These are phyloP conservation scores for Herpetomonas tarakana DNA, from an alignment of 208 protist genomes.

Conservation along the genomic window DNA sequence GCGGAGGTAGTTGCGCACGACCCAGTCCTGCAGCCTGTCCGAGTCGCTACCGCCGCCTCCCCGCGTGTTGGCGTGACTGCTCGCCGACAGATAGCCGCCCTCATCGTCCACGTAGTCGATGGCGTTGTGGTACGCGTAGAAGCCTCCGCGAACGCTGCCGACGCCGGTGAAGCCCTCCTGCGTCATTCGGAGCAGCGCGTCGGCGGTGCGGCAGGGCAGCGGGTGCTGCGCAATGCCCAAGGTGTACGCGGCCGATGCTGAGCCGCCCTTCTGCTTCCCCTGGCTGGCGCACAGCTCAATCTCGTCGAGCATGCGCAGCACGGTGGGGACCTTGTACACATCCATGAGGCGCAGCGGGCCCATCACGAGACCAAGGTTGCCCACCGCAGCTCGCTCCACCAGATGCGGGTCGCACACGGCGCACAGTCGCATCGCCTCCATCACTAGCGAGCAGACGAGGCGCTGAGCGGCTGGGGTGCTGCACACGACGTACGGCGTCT, in stretches of 20 bases:
- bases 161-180: slow-evolving; percentile 35
- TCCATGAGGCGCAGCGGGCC: slow-evolving; percentile 59
- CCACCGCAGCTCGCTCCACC: slow-evolving; percentile 46
- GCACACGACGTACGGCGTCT: slow-evolving; percentile 48
- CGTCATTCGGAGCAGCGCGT: slow-evolving; percentile 23
- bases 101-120: slow-evolving; percentile 1
- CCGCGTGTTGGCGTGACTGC: background rate
- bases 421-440: slow-evolving; percentile 30
- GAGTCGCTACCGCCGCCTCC: background rate
- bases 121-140: slow-evolving; percentile 25
- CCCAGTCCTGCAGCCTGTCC: slow-evolving; percentile 10
- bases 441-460: slow-evolving; percentile 38
- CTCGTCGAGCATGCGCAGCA: slow-evolving; percentile 36
- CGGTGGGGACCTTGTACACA: slow-evolving; percentile 25
- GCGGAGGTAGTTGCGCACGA: slow-evolving; percentile 30
- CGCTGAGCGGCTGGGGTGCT: slow-evolving; percentile 28
- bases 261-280: background rate
- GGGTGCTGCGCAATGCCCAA: background rate
- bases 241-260: slow-evolving; percentile 5
- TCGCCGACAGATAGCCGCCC: background rate
- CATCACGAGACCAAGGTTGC: slow-evolving; percentile 33
- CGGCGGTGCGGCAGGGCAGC: background rate
- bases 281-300: slow-evolving; percentile 1
- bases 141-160: slow-evolving; percentile 34
- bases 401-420: slow-evolving; percentile 4